Evolutionary conservation across 2,329 filamentous ascomycete species (phyloP).

Genomic region (Exophiala bonariae): DNA sequence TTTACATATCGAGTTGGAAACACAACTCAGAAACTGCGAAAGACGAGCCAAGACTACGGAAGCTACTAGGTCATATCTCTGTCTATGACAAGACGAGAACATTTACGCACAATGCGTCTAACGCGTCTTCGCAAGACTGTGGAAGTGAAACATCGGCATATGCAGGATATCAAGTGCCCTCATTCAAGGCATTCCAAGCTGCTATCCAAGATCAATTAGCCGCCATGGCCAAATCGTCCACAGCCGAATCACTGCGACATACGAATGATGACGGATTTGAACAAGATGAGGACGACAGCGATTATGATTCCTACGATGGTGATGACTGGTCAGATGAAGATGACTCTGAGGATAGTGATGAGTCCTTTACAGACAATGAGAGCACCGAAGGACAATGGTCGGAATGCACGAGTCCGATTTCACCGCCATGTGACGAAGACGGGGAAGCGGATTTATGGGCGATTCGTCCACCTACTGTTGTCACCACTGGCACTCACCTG

Average conservation of each 20-base stretch:
- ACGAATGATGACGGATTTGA: constrained; percentile 6
- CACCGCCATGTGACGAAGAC: constrained; percentile 8
- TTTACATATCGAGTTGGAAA: constrained; percentile 22
- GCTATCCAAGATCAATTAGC: constrained; percentile 20
- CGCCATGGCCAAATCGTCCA: constrained; percentile 11
- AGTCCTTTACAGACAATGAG: constrained; percentile 22
- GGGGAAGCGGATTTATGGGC: constrained; percentile 18
- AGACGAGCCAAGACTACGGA: constrained; percentile 19
- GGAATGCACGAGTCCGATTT: constrained; percentile 12
- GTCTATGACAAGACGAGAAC: constrained; percentile 17
- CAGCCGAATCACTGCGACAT: not conserved
- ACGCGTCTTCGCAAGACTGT: not conserved
- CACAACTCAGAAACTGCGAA: constrained; percentile 15
- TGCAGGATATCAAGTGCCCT: constrained; percentile 16
- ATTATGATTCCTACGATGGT: constrained; percentile 15
- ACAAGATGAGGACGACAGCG: constrained; percentile 3
- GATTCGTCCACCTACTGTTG: constrained; percentile 16
- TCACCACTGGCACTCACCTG: too few relatives aligned
- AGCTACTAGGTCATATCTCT: constrained; percentile 22
- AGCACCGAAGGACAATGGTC: constrained; percentile 13
- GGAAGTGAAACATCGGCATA: constrained; percentile 11
- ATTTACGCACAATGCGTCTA: not conserved
- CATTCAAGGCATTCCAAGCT: constrained; percentile 22
- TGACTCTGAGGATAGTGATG: constrained; percentile 17
- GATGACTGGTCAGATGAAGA: constrained; percentile 17